phyloP scores from a whole-genome alignment of 2,329 filamentous ascomycete genomes.

The Lasiodiplodia theobromae region DNA sequence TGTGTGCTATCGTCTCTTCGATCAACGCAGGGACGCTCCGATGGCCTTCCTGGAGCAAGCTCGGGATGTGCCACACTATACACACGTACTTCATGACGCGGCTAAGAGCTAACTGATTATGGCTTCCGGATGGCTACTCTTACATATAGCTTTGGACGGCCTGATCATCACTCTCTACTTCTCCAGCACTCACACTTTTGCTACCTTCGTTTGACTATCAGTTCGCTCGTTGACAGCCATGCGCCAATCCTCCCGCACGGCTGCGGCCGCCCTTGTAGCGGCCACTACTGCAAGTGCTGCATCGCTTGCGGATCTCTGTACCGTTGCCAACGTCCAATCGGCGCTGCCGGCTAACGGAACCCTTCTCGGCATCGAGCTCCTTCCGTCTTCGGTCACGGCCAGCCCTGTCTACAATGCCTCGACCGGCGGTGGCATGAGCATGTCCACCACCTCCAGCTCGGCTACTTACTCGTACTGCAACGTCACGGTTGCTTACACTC shows the following conservation, averaged over 20 bases:
- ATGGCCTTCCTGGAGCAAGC: background rate
- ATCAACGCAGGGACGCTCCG: background rate
- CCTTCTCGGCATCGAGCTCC: constrained; percentile 50
- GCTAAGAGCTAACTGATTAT: background rate
- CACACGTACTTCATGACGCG: constrained; percentile 17
- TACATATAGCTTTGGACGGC: constrained; percentile 11
- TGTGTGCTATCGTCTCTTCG: background rate
- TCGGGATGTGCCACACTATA: background rate
- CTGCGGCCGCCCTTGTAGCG: constrained; percentile 23
- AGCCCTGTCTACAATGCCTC: constrained; percentile 48
- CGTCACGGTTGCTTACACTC: constrained; percentile 56
- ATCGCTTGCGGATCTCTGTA: constrained; percentile 53
- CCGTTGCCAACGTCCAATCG: constrained; percentile 52
- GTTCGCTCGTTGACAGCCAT: constrained; percentile 15
- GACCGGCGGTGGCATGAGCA: constrained; percentile 35
- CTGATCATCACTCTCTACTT: background rate
- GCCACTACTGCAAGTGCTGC: constrained; percentile 28
- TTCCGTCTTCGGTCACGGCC: constrained; percentile 52
- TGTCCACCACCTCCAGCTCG: constrained; percentile 35
- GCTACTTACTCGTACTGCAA: constrained; percentile 51
- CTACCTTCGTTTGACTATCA: background rate
- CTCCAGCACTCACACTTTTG: background rate
- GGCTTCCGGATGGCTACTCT: background rate
- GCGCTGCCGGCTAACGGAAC: constrained; percentile 53
- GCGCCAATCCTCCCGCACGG: constrained; percentile 29